Base-by-base conservation (phyloP, 805 yeast genomes). In the Candida taoyuanica region DNA sequence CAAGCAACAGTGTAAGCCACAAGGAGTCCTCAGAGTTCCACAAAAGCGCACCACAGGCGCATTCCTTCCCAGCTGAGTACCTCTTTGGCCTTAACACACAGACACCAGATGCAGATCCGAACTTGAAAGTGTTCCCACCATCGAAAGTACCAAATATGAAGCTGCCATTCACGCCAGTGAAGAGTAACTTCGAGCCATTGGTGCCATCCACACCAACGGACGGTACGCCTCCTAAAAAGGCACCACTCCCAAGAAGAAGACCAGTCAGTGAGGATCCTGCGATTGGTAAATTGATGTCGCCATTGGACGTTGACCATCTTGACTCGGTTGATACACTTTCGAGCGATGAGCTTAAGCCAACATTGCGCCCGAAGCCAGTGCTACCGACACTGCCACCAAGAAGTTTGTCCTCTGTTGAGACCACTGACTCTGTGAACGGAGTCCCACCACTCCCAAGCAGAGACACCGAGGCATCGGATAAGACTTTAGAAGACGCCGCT, bases 21-120 rank as follows among this genome's bases (percentile, higher is more conserved):
- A 13, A 8, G 4, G 40, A 27, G 3, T 11, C 16, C 13, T 25
- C 28, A 2, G 31, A 27, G 3, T 15, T 16, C 2, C 40, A 37
- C 5, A 51, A 44, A 21, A 29, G 37, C 13, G 60, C 60, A 3
- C 60, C 60, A 11, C 53, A 46, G 20, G 48, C 60, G 0, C 60
- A 53, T 21, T 40, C 48, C 5, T 56, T 56, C 38, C 60, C 59
- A 12, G 43, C 52, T 2, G 58, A 54, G 29, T 53, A 40, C 35
- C 14, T 56, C 33, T 47, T 39, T 31, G 55, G 50, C 1, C 3
- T 53, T 9, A 44, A 44, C 6, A 32, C 50, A 5, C 33, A 42
- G 12, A 28, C 31, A 1, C 50, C 55, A 4, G 52, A 48, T 15
- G 11, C 27, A 8, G 47, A 40, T 12, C 24, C 20, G 6, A 35